Conservation (phyloP, 345 rosid species). For the Populus simonii region DNA sequence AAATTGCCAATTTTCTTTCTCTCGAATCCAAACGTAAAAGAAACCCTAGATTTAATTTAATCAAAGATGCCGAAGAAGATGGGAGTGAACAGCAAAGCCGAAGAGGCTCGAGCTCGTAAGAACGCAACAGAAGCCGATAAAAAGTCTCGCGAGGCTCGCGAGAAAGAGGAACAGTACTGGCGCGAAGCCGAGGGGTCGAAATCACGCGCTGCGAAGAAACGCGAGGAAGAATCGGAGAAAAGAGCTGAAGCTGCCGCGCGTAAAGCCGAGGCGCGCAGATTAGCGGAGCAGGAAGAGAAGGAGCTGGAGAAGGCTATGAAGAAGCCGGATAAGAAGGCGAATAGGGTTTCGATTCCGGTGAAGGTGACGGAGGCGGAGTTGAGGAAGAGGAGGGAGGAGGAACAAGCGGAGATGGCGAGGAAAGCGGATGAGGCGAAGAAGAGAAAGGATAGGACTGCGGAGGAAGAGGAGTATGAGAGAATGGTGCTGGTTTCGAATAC, state of each 20-base stretch:
- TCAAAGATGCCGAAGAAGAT: constrained; percentile 90
- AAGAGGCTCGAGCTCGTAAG: constrained; percentile 77
- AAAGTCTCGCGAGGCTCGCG: constrained; percentile 65
- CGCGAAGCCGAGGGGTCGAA: constrained; percentile 85
- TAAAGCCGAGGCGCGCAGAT: constrained; percentile 62
- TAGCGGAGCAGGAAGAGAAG: constrained; percentile 81
- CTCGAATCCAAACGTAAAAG: too few relatives aligned
- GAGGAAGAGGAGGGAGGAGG: constrained; percentile 54
- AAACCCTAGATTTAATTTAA: neutral
- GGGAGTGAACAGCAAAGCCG: constrained; percentile 94
- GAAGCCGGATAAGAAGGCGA: constrained; percentile 87
- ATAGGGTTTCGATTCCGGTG: constrained; percentile 65
- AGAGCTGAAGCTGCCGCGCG: constrained; percentile 70
- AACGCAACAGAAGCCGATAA: constrained; percentile 69
- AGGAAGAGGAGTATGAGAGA: constrained; percentile 88
- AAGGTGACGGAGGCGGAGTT: constrained; percentile 89
- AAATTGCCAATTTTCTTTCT: neutral
- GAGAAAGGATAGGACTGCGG: constrained; percentile 64
- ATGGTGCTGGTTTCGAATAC: constrained; percentile 73
- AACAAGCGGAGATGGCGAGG: constrained; percentile 58
- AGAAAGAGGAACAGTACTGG: constrained; percentile 93
- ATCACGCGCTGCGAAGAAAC: constrained; percentile 80
- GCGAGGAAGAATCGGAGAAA: constrained; percentile 89
- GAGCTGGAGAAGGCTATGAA: constrained; percentile 64
- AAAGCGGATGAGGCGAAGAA: constrained; percentile 71